Base-by-base conservation (phyloP, 139 green algal species). In the Astrephomene gubernaculifera region DNA sequence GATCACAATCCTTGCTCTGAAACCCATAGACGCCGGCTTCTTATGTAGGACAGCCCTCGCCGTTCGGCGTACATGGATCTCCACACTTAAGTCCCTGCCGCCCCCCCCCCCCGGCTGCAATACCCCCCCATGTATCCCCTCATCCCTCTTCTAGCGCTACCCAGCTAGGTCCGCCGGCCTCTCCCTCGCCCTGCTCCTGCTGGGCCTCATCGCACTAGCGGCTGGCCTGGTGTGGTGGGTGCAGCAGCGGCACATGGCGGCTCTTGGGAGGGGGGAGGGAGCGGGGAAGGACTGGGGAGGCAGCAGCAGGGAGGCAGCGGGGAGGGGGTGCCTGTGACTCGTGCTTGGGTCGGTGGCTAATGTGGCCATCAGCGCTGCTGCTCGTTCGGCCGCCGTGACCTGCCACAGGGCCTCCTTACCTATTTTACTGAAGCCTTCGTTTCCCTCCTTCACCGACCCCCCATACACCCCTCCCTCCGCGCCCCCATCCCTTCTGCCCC, bases 171-270 rank as follows among this genome's bases (percentile, higher is more conserved):
- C 73, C 4, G 9, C 73, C 25, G 53, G 36, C 29, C 73, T 81
- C 0, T 81, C 73, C 53, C 25, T 81, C 36, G 73, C 73, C 25
- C 70, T 81, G 35, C 19, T 81, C 35, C 35, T 70, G 36, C 69
- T 81, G 25, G 73, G 12, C 2, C 22, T 81, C 1, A 2, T 36
- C 53, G 22, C 53, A 25, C 22, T 81, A 14, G 0, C 39, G 2
- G 24, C 54, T 21, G 22, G 24, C 10, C 2, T 70, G 5, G 9
- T 52, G 4, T 81, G 73, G 73, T 81, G 53, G 35, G 73, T 67
- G 57, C 57, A n/a, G 27, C 49, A 25, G 12, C 49, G 12, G 17
- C 17, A 57, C 14, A 57, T 57, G 17, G 14, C 49, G 49, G 17
- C 49, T 17, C 14, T 57, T 57, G 17, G 25, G 60, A 27, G 9